These are phyloP conservation scores for Phialocephala subalpina DNA, from an alignment of 2,329 filamentous ascomycete species.

Conservation along the genomic window DNA sequence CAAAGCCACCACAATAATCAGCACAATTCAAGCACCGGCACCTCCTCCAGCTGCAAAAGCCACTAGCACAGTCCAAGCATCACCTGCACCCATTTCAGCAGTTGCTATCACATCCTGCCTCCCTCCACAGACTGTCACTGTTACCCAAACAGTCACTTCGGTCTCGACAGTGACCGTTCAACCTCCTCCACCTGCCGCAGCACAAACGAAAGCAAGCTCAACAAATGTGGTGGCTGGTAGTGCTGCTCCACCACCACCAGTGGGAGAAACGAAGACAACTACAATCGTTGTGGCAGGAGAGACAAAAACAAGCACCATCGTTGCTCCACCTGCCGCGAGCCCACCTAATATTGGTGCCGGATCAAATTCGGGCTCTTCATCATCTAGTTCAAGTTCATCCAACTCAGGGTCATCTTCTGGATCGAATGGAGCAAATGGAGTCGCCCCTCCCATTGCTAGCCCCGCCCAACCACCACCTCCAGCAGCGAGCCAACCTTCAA, in stretches of 20 bases:
- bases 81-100: not conserved
- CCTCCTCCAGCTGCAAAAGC: slow-evolving; percentile 1
- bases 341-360: not conserved
- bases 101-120: not conserved
- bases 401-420: not conserved
- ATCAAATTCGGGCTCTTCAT: slow-evolving; percentile 1
- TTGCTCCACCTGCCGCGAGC: not conserved
- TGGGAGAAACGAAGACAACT: too few species aligned
- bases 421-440: not conserved
- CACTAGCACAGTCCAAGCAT: slow-evolving; percentile 1
- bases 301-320: not conserved
- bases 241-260: too few species aligned
- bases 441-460: not conserved
- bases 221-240: not conserved
- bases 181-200: not conserved
- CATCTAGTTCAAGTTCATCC: slow-evolving; percentile 1
- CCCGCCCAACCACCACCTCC: not conserved
- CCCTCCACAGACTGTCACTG: slow-evolving; percentile 9
- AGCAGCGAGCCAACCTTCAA: slow-evolving; percentile 1
- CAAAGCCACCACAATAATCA: not conserved
- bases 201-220: not conserved
- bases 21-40: slow-evolving; percentile 1
- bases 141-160: slow-evolving; percentile 14
- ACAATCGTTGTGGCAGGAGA: not conserved
- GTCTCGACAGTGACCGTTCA: not conserved